Percentiles rank a stretch among this genome's conserved stretches.
Evolutionary conservation across 768 basidiomycete species (phyloP).

Genomic region (Phylloporus sp.): DNA sequence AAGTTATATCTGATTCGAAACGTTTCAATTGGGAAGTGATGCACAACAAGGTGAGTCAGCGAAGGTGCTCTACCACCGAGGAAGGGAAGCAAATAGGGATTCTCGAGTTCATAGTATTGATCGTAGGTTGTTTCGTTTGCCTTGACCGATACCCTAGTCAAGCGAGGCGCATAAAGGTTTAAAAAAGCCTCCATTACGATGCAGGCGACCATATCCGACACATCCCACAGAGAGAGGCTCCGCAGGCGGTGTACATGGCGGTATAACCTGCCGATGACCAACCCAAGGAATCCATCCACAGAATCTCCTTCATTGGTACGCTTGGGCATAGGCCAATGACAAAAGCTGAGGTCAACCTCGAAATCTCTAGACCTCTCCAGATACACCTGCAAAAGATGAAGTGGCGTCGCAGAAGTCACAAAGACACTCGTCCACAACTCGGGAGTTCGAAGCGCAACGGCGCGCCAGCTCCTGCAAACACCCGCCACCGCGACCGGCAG

Average conservation of each 20-base stretch:
- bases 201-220: conserved; percentile 12
- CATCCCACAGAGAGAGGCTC: conserved; percentile 11
- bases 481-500: conserved; percentile 1
- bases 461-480: conserved; percentile 15
- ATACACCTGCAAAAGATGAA: neutral
- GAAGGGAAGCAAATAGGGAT: conserved; percentile 9
- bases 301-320: neutral
- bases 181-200: conserved; percentile 1
- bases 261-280: neutral
- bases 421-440: conserved; percentile 13
- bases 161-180: conserved; percentile 1
- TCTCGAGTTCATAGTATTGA: conserved; percentile 6
- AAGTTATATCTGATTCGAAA: neutral
- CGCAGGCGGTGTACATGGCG: conserved; percentile 3
- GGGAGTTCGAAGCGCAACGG: conserved; percentile 1
- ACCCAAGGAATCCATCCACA: conserved; percentile 3
- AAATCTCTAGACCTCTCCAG: conserved; percentile 11
- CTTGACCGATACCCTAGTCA: conserved; percentile 10
- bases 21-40: conserved; percentile 16
- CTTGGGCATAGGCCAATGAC: conserved; percentile 8
- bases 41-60: conserved; percentile 11
- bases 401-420: conserved; percentile 13
- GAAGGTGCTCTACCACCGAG: conserved; percentile 7
- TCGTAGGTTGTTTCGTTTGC: conserved; percentile 2
- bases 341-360: conserved; percentile 8